Evolutionary conservation across 148 eudicot species (phyloP), one percentile per base, ranked within the genome.

Genomic region (Rhododendron ferrugineum): DNA sequence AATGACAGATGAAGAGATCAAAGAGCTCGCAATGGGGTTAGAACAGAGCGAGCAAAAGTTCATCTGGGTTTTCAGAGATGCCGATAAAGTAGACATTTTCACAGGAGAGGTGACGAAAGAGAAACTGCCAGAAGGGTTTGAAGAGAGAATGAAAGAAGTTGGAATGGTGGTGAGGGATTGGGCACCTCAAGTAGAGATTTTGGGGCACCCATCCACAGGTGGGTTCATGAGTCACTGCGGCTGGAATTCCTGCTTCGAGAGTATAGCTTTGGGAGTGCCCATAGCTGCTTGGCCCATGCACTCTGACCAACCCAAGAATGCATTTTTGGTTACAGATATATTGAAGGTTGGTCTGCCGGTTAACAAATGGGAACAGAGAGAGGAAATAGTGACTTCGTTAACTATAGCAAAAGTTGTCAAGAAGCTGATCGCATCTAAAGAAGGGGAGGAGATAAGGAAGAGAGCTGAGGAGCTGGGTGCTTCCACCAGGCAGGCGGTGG

Each of bases 371-470:
- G 46, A 23, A 13, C 22, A 23, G 20, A 30, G 47, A 9, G 32
- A 60, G 3, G 83, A 58, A 68, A 13, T 37, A 8, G 83, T 60
- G 72, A 37, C 6, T 36, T 58, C 73, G 5, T 34, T 50, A 6
- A 11, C 49, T 16, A 81, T 60, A 34, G 40, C 47, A 23, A 3
- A 60, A 8, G 50, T 26, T 60, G 22, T 81, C 32, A 37, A 16
- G 28, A 68, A 20, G 32, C 28, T 85, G 16, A 72, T 85, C 32
- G 78, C 80, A 40, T 68, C 87, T 10, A 72, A 81, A n/a, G 84
- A 81, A 70, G 84, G 80, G 50, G 84, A 70, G 16, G 87, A 85
- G 80, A 50, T 81, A n/a, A 81, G 73, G 84, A 72, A 85, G 56
- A 81, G 80, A 42, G 87, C 83, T 0, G 84, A 80, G 58, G 66